Evolutionary conservation across 371 early-diverging fungal genomes (phyloP), one percentile per base, ranked within the genome.

Genomic region (Mucor velutinosus): DNA sequence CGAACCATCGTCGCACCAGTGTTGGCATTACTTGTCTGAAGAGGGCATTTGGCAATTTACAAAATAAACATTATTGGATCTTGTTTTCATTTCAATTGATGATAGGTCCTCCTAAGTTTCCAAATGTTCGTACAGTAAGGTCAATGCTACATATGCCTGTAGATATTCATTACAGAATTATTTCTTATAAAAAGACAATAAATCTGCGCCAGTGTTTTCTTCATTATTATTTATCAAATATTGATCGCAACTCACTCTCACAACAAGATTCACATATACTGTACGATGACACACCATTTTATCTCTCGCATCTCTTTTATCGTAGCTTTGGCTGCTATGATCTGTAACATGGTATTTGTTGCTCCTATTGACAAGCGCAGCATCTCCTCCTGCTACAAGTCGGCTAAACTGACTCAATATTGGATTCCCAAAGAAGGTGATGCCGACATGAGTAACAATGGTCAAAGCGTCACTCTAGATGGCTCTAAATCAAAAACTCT

Each of bases 351-450:
- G 56, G 32, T 32, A 8, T 17, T 6, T n/a, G n/a, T 15, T 30
- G 56, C 56, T 19, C 27, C 27, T 11, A 14, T 62, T 35, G 41
- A 41, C 21, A 64, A 41, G 15, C 64, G 64, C 56, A 47, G 62
- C 21, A 25, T 64, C 27, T 37, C 55, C 15, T 37, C 33, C 1
- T 70, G 74, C 53, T 70, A 74, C 53, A 64, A 56, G 11, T 62
- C 62, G 6, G 71, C 65, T 1, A 60, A 43, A n/a, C 23, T 71
- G 7, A 74, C 72, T 14, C 65, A 71, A 55, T 76, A 76, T 35
- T 76, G 76, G 76, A 73, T 76, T 5, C 71, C 74, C 25, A 73
- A 73, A 58, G 74, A 76, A 64, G 76, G 71, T 1, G 70, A 67
- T 12, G 53, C 35, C 19, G 76, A 76, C 32, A 73, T 76, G 71